Percentiles rank a stretch among this genome's conserved stretches.
These are phyloP conservation scores for Pseudogymnoascus sp. DNA, from an alignment of 2,329 filamentous ascomycete genomes.

Conservation along the genomic window DNA sequence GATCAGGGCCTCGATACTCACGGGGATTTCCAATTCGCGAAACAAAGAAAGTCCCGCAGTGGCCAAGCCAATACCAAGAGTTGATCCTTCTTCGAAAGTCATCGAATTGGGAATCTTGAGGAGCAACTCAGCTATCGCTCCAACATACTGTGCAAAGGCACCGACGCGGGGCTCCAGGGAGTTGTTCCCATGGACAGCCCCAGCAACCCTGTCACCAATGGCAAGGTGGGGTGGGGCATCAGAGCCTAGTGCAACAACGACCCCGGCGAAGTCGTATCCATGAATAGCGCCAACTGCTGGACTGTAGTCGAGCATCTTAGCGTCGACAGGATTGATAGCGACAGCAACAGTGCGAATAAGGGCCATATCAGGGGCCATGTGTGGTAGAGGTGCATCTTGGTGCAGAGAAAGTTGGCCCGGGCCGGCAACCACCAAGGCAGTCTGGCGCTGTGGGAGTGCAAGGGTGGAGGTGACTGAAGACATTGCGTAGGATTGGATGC, in stretches of 20 bases:
- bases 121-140: conserved; percentile 30
- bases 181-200: conserved; percentile 28
- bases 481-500: conserved; percentile 10
- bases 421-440: conserved; percentile 5
- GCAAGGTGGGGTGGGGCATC: conserved; percentile 31
- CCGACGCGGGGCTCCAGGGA: conserved; percentile 21
- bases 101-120: conserved; percentile 28
- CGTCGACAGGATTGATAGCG: conserved; percentile 27
- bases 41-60: conserved; percentile 20
- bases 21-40: conserved; percentile 17
- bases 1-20: conserved; percentile 13
- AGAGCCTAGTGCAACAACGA: conserved; percentile 38
- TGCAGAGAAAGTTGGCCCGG: conserved; percentile 13
- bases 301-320: conserved; percentile 25
- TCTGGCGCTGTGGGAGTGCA: conserved; percentile 4
- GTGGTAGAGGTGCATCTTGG: conserved; percentile 15
- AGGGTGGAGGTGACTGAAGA: conserved; percentile 9
- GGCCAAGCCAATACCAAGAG: conserved; percentile 23
- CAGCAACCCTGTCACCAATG: conserved; percentile 41
- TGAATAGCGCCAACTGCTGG: conserved; percentile 19
- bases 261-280: conserved; percentile 41
- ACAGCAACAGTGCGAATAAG: conserved; percentile 17
- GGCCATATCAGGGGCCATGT: conserved; percentile 12
- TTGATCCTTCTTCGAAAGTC: conserved; percentile 21
- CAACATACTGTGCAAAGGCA: conserved; percentile 38